phyloP scores from a whole-genome alignment of 2,329 filamentous ascomycete genomes.

The Byssothecium circinans region DNA sequence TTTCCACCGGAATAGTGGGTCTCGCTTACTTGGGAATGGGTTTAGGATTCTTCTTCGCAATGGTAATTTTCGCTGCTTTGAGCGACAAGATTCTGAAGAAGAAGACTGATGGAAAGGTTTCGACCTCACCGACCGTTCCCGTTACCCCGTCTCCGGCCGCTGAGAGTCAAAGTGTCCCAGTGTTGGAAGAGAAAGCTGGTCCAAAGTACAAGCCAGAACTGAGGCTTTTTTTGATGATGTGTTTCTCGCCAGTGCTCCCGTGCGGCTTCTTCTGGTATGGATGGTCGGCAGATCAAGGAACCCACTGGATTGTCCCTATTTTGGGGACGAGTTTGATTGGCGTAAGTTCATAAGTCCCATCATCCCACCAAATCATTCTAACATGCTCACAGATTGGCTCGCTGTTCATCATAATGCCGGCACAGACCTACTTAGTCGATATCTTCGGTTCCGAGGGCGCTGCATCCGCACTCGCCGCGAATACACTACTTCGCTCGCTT shows the following conservation, averaged over 20 bases:
- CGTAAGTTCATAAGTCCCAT: background rate
- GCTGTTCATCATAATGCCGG: constrained; percentile 24
- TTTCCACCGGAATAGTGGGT: constrained; percentile 68
- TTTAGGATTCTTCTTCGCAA: constrained; percentile 48
- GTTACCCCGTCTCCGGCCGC: background rate
- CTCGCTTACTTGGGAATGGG: constrained; percentile 73
- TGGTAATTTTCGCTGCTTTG: constrained; percentile 10
- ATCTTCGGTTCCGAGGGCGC: constrained; percentile 30
- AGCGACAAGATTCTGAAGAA: constrained; percentile 10
- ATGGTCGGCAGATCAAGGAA: constrained; percentile 54
- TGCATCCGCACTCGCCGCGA: constrained; percentile 41
- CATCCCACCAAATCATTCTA: background rate
- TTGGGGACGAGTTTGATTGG: constrained; percentile 18
- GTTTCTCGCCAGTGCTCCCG: constrained; percentile 19
- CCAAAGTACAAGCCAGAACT: constrained; percentile 22
- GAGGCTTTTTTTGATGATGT: constrained; percentile 12
- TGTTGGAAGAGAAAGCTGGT: background rate
- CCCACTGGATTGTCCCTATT: constrained; percentile 57
- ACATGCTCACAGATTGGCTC: constrained; percentile 2
- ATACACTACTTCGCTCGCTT: constrained; percentile 21
- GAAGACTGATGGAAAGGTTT: background rate
- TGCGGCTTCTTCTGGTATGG: constrained; percentile 51
- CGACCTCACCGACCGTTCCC: background rate
- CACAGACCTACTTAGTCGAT: constrained; percentile 40
- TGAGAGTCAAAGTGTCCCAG: too few relatives aligned